phyloP scores from a whole-genome alignment of 2,329 filamentous ascomycete species.

The Nothophaeocryptopus gaeumannii region DNA sequence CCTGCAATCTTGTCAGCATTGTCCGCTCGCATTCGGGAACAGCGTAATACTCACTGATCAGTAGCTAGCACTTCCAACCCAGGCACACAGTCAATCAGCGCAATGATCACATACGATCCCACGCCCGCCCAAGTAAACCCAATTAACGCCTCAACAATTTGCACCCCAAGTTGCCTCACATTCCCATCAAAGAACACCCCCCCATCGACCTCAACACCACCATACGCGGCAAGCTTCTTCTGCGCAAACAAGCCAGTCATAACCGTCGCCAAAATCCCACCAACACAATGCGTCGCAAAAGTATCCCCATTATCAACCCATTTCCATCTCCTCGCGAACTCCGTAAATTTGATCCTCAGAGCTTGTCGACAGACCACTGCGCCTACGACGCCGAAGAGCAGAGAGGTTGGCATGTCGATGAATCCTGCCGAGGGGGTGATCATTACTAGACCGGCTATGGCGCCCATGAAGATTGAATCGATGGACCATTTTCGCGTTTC shows the following conservation, averaged over 20 bases:
- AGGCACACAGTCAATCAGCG: slow-evolving; percentile 53
- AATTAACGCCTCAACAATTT: slow-evolving; percentile 51
- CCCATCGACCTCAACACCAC: slow-evolving; percentile 49
- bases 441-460: slow-evolving; percentile 53
- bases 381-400: slow-evolving; percentile 49
- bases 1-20: slow-evolving; percentile 2
- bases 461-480: slow-evolving; percentile 53
- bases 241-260: slow-evolving; percentile 52
- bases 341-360: slow-evolving; percentile 53
- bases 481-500: slow-evolving; percentile 48
- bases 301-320: slow-evolving; percentile 58
- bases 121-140: slow-evolving; percentile 53
- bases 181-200: slow-evolving; percentile 57
- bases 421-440: slow-evolving; percentile 52
- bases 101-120: slow-evolving; percentile 49
- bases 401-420: slow-evolving; percentile 50
- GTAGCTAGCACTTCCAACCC: slow-evolving; percentile 52
- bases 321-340: slow-evolving; percentile 44
- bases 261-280: slow-evolving; percentile 51
- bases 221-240: slow-evolving; percentile 53
- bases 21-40: not conserved
- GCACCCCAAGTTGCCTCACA: slow-evolving; percentile 48
- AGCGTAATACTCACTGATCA: slow-evolving; percentile 47
- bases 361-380: slow-evolving; percentile 52
- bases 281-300: slow-evolving; percentile 55